Conservation (phyloP, 164 flowering plant species). For the Piper betle region DNA sequence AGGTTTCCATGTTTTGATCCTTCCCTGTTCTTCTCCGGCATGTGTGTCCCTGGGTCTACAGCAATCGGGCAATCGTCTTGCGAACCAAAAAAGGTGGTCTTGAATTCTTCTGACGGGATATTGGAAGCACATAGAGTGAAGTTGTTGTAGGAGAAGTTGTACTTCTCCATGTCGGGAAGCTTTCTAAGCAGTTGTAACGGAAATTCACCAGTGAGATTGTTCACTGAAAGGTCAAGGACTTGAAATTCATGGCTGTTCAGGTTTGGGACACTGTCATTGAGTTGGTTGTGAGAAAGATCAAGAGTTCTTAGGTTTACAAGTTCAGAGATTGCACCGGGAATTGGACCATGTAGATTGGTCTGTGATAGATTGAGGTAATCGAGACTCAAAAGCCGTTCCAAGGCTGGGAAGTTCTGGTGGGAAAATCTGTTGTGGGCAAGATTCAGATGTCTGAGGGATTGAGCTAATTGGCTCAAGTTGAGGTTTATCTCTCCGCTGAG, state of each 20-base stretch:
- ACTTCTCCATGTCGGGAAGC: conserved; percentile 11
- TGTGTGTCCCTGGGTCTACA: conserved; percentile 4
- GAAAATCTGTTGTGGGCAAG: conserved; percentile 62
- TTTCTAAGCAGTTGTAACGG: conserved; percentile 6
- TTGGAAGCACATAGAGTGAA: conserved; percentile 10
- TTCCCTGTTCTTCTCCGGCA: conserved; percentile 29
- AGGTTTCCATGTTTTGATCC: conserved; percentile 26
- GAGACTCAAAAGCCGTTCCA: conserved; percentile 25
- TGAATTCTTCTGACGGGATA: conserved; percentile 4
- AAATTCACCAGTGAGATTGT: conserved; percentile 17
- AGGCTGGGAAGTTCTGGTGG: conserved; percentile 33
- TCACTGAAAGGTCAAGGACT: conserved; percentile 30
- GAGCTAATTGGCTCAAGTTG: conserved; percentile 22
- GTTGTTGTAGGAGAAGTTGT: conserved; percentile 19
- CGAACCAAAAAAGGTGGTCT: conserved; percentile 9
- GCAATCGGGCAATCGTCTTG: conserved; percentile 14
- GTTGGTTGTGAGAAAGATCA: background rate
- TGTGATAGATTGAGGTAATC: conserved; percentile 63
- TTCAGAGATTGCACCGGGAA: conserved; percentile 34
- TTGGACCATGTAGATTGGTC: conserved; percentile 30
- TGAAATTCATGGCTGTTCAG: no score
- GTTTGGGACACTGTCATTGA: no score
- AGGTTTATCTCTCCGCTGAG: conserved; percentile 49
- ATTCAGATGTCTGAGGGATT: conserved; percentile 54
- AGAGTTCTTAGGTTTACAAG: conserved; percentile 34